Percentiles rank a stretch among this genome's conserved stretches.
Evolutionary conservation across 2,329 filamentous ascomycete genomes (phyloP).

Genomic region (Exserohilum rostratum): DNA sequence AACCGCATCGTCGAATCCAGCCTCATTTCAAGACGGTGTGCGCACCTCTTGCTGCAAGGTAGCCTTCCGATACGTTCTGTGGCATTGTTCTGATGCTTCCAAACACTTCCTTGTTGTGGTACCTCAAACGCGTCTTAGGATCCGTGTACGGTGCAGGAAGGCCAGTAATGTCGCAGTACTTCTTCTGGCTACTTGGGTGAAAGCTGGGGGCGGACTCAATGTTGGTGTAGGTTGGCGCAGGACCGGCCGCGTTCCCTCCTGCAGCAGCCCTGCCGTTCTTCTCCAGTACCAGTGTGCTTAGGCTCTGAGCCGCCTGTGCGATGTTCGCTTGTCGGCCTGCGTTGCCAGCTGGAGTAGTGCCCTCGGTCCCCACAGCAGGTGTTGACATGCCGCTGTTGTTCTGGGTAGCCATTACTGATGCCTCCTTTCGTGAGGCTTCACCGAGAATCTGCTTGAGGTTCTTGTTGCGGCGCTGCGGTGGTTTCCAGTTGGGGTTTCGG

Average conservation of each 20-base stretch:
- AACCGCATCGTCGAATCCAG: neutral
- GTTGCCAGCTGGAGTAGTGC: conserved; percentile 65
- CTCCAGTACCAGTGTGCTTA: conserved; percentile 87
- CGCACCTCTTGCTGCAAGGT: conserved; percentile 86
- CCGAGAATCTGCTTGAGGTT: conserved; percentile 96
- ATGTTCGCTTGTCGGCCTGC: conserved; percentile 68
- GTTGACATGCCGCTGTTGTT: conserved; percentile 82
- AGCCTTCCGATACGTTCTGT: conserved; percentile 84
- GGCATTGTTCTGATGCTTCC: conserved; percentile 78
- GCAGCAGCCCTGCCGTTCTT: conserved; percentile 64
- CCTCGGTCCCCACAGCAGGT: conserved; percentile 51
- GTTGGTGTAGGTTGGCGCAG: conserved; percentile 86
- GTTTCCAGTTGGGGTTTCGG: conserved; percentile 88
- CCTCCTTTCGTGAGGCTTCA: conserved; percentile 85
- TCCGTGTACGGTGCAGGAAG: conserved; percentile 90
- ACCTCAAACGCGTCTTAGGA: conserved; percentile 90
- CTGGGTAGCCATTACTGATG: conserved; percentile 83
- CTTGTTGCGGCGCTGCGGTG: conserved; percentile 95
- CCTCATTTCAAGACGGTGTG: conserved; percentile 89
- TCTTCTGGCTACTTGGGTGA: conserved; percentile 75
- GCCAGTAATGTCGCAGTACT: conserved; percentile 96
- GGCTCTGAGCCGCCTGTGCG: conserved; percentile 83
- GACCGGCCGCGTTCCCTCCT: conserved; percentile 56
- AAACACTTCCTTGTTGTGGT: conserved; percentile 94
- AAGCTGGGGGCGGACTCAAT: conserved; percentile 93